A percentile compares a stretch with the other conserved stretches of the same genome.
Conservation (phyloP, 495 filamentous ascomycete genomes). For the Cairneyella variabilis region DNA sequence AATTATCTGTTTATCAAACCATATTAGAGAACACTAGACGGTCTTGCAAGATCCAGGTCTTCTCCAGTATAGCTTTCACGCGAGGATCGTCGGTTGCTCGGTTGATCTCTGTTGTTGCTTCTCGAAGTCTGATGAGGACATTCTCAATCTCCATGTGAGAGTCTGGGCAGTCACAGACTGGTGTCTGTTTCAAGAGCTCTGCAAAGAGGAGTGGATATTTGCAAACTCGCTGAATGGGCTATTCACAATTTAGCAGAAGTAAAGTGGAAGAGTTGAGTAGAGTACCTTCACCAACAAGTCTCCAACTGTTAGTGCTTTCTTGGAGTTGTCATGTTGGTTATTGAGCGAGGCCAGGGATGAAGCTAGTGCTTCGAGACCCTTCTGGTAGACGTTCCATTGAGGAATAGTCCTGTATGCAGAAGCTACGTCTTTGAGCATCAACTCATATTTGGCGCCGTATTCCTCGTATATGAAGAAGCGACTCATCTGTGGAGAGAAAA, state of each 20-base stretch:
- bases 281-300: constrained; percentile 89
- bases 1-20: constrained; percentile 39
- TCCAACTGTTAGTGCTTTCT: constrained; percentile 71
- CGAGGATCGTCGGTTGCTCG: constrained; percentile 62
- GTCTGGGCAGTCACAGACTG: constrained; percentile 76
- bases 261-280: background rate
- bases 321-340: constrained; percentile 55
- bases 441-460: constrained; percentile 81
- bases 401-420: constrained; percentile 63
- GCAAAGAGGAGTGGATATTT: constrained; percentile 87
- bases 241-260: constrained; percentile 20
- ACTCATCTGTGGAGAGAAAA: constrained; percentile 60
- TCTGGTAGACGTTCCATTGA: constrained; percentile 77
- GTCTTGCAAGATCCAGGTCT: constrained; percentile 75
- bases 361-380: constrained; percentile 82
- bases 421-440: constrained; percentile 73
- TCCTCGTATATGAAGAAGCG: constrained; percentile 84
- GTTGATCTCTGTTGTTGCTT: constrained; percentile 72
- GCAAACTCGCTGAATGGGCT: constrained; percentile 94
- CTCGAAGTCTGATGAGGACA: constrained; percentile 65
- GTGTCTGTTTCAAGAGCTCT: constrained; percentile 76
- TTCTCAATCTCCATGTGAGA: constrained; percentile 76
- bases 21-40: constrained; percentile 67
- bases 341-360: constrained; percentile 70
- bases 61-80: constrained; percentile 58